These are phyloP conservation scores for Pichiaceae sp. DNA, from an alignment of 1,139 yeast genomes.

Conservation along the genomic window DNA sequence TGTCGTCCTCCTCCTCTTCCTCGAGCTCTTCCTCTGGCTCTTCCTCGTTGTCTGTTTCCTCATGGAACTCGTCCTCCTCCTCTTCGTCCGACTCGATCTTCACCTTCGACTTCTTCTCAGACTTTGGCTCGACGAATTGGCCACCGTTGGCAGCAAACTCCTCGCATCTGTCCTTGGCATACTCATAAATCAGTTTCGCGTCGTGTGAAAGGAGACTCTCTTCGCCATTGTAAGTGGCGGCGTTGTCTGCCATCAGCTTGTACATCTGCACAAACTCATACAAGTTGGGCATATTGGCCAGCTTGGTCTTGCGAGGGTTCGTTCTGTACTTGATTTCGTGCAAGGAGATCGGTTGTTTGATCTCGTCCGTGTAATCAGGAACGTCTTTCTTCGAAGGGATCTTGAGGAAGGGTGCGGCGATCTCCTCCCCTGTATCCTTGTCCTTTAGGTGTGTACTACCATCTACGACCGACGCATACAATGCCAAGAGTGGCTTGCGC, in stretches of 20 bases:
- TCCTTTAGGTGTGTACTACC: constrained; percentile 8
- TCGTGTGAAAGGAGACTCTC: constrained; percentile 55
- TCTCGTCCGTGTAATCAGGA: constrained; percentile 72
- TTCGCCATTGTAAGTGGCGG: constrained; percentile 52
- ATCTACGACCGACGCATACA: constrained; percentile 1
- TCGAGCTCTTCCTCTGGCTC: neutral
- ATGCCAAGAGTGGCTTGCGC: constrained; percentile 1
- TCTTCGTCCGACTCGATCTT: neutral
- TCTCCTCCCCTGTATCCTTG: constrained; percentile 6
- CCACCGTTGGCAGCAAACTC: constrained; percentile 5
- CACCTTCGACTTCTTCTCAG: neutral
- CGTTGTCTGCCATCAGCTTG: constrained; percentile 49
- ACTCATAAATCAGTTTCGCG: constrained; percentile 34
- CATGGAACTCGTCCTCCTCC: neutral
- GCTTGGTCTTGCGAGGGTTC: constrained; percentile 3
- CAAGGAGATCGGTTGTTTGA: constrained; percentile 58
- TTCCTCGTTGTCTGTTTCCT: constrained; percentile 1
- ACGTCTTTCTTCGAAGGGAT: constrained; percentile 23
- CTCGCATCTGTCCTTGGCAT: constrained; percentile 26
- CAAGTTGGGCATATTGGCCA: constrained; percentile 3
- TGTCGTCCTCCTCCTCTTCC: neutral
- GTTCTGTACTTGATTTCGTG: constrained; percentile 41
- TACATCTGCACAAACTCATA: constrained; percentile 47
- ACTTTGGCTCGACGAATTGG: neutral
- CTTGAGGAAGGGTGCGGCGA: constrained; percentile 15